Percentiles rank a stretch among this genome's conserved stretches.
These are phyloP conservation scores for Carex pumila DNA, from an alignment of 176 grass and related monocot species.

Conservation along the genomic window DNA sequence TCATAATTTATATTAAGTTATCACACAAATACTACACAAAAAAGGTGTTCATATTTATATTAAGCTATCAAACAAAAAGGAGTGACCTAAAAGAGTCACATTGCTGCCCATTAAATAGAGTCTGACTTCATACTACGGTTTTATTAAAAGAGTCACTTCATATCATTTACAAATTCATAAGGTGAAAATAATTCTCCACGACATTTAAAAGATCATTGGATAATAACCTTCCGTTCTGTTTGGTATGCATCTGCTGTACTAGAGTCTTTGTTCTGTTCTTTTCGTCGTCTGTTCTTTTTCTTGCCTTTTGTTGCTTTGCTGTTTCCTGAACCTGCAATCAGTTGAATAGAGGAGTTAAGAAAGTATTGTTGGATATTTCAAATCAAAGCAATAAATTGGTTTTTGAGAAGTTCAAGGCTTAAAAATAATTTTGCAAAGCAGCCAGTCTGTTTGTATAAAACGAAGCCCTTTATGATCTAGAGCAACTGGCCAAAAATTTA, in stretches of 20 bases:
- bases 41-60: neutral
- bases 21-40: neutral
- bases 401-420: neutral
- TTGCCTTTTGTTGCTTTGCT: constrained; percentile 73
- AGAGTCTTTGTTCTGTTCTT: constrained; percentile 57
- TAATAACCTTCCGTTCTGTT: constrained; percentile 47
- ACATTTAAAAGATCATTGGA: neutral
- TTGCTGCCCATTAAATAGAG: neutral
- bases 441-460: neutral
- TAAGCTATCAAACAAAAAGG: neutral
- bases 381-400: neutral
- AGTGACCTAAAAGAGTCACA: neutral
- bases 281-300: constrained; percentile 90
- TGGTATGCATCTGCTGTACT: constrained; percentile 35
- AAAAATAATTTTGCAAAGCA: constrained; percentile 14
- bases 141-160: neutral
- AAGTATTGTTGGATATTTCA: constrained; percentile 11
- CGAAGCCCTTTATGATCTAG: neutral
- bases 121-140: neutral
- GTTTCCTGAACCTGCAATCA: constrained; percentile 58
- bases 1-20: neutral
- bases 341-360: constrained; percentile 6
- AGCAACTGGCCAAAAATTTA: neutral
- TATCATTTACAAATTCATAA: neutral
- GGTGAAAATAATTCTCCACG: neutral